Base-by-base conservation (phyloP, 257 asterid genomes). In the Ilex aquifolium region DNA sequence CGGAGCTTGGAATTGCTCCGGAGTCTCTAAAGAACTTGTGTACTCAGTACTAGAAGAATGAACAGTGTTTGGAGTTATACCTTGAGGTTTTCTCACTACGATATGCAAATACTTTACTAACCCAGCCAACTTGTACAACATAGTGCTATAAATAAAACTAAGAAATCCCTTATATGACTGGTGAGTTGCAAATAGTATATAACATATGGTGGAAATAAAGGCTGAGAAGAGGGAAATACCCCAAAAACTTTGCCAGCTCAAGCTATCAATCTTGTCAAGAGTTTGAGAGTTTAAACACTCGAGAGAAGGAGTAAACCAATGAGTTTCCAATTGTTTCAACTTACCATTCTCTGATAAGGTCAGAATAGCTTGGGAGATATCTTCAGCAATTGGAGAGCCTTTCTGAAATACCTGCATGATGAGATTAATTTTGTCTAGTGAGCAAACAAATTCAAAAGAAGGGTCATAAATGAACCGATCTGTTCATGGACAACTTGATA, bases 361-460 rank as follows among this genome's bases (percentile, higher is more conserved):
- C 27, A 74, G 63, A 60, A 77, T 74, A 36, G 80, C 83, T 71
- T 57, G 50, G 6, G 83, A 74, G 59, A 77, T 55, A 64, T 74
- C 83, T 0, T 42, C 50, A 13, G 80, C 75, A 56, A 77, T 50
- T 8, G 80, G 83, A 59, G 77, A 74, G 2, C 74, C 72, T 71
- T 70, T 77, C 55, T 61, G 72, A 69, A 77, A 77, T 44, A 55
- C 75, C 82, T 77, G 61, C 39, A 61, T 12, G 10, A 44, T 5
- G 2, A 46, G 56, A 21, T 21, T 21, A 21, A 21, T 21, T 21
- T 21, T 21, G 27, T 21, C 27, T 21, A 21, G 27, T 21, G 27
- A 21, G 27, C 27, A 21, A 21, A 21, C 27, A 21, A 21, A 21
- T 21, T 21, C 27, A 21, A 21, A 21, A 21, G 27, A 21, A 21